Evolutionary conservation across 1,284 basidiomycete genomes (phyloP), one percentile per base, ranked within the genome.

Genomic region (Somion occarium): DNA sequence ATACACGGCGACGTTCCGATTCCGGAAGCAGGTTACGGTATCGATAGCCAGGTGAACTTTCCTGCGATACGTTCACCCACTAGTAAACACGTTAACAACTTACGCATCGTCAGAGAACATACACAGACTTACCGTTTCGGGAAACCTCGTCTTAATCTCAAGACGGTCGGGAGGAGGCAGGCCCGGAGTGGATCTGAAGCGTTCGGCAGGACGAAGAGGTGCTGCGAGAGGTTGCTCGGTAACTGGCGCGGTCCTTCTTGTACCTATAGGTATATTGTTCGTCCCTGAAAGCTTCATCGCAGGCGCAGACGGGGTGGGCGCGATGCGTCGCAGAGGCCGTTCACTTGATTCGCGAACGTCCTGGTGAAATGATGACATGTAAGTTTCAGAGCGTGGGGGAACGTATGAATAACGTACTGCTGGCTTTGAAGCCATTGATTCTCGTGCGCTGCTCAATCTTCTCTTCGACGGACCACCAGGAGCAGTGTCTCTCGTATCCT

Each of bases 251-350:
- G 15, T 19, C 18, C 47, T 9, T 13, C 42, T 34, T n/a, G 7
- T 27, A 2, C 46, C 49, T 26, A 56, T 44, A 2, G 53, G 53
- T 3, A 44, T 46, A n/a, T 22, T 50, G 22, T 52, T 56, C 18
- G 53, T 49, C 3, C 53, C 53, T 13, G 53, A 52, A 9, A 54
- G 23, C 23, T 56, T 56, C 7, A 37, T 30, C 5, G 18, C 3
- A 4, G 49, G 47, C 4, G 22, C 38, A 12, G 23, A 26, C 9
- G 49, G 53, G n/a, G 42, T 12, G 18, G 27, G n/a, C 12, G 26
- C 27, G n/a, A 3, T n/a, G 11, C 27, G 23, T 19, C 50, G n/a
- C n/a, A n/a, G n/a, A n/a, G n/a, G n/a, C n/a, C n/a, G n/a, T n/a
- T n/a, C n/a, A n/a, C n/a, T 38, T 24, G 45, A 19, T 15, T 12